phyloP scores from a whole-genome alignment of 2,329 filamentous ascomycete species.

The Fusarium dimerum region DNA sequence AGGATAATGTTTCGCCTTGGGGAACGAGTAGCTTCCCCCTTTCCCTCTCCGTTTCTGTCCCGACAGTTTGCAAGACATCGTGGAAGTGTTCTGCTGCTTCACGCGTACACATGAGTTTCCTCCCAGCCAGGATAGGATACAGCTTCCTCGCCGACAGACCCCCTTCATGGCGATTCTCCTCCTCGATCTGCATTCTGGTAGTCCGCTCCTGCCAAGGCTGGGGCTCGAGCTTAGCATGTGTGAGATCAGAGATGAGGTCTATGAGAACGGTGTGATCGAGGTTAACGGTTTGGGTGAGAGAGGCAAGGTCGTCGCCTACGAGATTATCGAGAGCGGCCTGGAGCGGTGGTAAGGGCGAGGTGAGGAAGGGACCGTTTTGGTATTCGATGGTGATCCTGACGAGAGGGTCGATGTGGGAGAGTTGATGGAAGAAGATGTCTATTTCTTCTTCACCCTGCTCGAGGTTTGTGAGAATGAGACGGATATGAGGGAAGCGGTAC shows the following conservation, averaged over 20 bases:
- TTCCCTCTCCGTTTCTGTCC: conserved; percentile 38
- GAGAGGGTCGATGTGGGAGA: conserved; percentile 30
- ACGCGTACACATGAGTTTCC: conserved; percentile 39
- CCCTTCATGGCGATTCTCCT: conserved; percentile 31
- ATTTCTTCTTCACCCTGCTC: conserved; percentile 28
- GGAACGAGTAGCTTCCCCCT: conserved; percentile 38
- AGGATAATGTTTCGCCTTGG: conserved; percentile 19
- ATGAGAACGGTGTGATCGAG: conserved; percentile 45
- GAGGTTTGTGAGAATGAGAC: conserved; percentile 38
- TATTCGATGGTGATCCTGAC: conserved; percentile 38
- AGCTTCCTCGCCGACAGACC: conserved; percentile 37
- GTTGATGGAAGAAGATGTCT: conserved; percentile 35
- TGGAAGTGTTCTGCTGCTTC: conserved; percentile 43
- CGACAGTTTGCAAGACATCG: conserved; percentile 37
- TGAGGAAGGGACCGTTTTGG: conserved; percentile 27
- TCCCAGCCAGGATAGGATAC: conserved; percentile 36
- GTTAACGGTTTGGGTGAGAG: conserved; percentile 40
- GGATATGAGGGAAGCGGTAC: conserved; percentile 38
- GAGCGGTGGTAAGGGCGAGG: conserved; percentile 23
- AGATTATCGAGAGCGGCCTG: conserved; percentile 33
- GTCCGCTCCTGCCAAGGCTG: conserved; percentile 36
- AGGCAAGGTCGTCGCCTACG: conserved; percentile 32
- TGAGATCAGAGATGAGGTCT: conserved; percentile 43
- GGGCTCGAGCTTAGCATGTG: conserved; percentile 35
- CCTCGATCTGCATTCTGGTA: conserved; percentile 37